These are phyloP conservation scores for Lanmaoa rubissima DNA, from an alignment of 768 basidiomycete species.

Conservation along the genomic window DNA sequence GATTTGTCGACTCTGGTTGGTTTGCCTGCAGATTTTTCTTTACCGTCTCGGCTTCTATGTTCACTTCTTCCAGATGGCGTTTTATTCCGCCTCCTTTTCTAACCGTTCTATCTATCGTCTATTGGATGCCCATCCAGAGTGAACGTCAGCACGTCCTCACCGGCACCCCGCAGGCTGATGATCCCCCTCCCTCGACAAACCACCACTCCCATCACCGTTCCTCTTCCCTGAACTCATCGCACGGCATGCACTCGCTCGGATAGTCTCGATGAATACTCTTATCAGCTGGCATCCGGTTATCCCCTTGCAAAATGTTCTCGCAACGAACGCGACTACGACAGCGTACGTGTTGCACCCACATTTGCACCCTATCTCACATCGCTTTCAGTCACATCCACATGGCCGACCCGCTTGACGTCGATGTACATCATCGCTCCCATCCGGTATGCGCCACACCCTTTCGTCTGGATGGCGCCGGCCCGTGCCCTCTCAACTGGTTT, in stretches of 20 bases:
- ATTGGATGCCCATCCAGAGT: too few relatives aligned
- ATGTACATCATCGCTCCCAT: constrained; percentile 21
- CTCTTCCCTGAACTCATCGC: constrained; percentile 25
- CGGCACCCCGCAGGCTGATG: too few relatives aligned
- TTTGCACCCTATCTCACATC: constrained; percentile 5
- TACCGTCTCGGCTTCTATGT: too few relatives aligned
- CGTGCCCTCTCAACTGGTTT: constrained; percentile 73
- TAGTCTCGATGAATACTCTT: constrained; percentile 38
- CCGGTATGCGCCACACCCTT: constrained; percentile 80
- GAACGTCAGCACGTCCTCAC: too few relatives aligned
- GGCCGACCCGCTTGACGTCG: constrained; percentile 20
- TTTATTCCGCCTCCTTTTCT: too few relatives aligned
- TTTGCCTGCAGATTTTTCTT: too few relatives aligned
- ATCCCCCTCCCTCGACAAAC: neutral
- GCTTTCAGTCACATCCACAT: constrained; percentile 14
- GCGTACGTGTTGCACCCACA: neutral
- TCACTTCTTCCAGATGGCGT: too few relatives aligned
- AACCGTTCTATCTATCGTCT: too few relatives aligned
- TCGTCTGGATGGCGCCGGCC: constrained; percentile 86
- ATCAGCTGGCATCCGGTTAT: constrained; percentile 33
- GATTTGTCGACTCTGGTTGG: too few relatives aligned
- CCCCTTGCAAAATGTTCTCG: constrained; percentile 51
- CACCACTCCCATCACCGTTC: constrained; percentile 22
- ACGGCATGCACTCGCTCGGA: constrained; percentile 40
- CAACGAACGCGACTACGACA: constrained; percentile 37